phyloP scores from a whole-genome alignment of 495 filamentous ascomycete species.

The Aspergillus indologenus region DNA sequence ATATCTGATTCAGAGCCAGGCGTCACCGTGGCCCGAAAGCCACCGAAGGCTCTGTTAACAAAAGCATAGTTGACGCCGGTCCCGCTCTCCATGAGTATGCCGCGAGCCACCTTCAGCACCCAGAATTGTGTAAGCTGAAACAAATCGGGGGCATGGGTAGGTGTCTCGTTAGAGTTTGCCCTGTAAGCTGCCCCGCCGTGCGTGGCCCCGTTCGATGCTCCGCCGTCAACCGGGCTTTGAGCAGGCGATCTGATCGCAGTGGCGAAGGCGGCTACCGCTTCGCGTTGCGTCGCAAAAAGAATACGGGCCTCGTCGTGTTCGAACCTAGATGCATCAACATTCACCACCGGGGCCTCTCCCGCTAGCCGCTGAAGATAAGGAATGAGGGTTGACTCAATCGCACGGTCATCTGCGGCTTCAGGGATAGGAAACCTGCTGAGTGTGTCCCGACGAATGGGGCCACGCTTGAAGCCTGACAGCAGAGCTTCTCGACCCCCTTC shows the following conservation, averaged over 20 bases:
- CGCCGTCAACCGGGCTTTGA: slow-evolving; percentile 35
- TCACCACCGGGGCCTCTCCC: slow-evolving; percentile 43
- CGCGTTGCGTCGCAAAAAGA: slow-evolving; percentile 52
- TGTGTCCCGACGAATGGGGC: slow-evolving; percentile 29
- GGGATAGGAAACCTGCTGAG: slow-evolving; percentile 51
- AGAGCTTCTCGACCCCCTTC: slow-evolving; percentile 53
- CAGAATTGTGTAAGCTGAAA: slow-evolving; percentile 53
- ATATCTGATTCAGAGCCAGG: slow-evolving; percentile 36
- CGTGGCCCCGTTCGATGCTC: slow-evolving; percentile 23
- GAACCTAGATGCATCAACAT: slow-evolving; percentile 60
- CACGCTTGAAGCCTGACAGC: slow-evolving; percentile 53
- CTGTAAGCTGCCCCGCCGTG: slow-evolving; percentile 23
- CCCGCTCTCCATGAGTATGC: slow-evolving; percentile 59
- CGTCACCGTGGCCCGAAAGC: slow-evolving; percentile 39
- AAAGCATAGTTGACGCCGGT: slow-evolving; percentile 55
- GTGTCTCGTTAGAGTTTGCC: slow-evolving; percentile 20
- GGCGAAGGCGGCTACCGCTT: slow-evolving; percentile 56
- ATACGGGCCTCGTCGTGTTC: slow-evolving; percentile 51
- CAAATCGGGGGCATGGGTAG: slow-evolving; percentile 34
- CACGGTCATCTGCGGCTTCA: slow-evolving; percentile 43
- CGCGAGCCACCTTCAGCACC: slow-evolving; percentile 59
- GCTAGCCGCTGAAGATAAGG: slow-evolving; percentile 57
- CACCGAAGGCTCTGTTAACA: slow-evolving; percentile 63
- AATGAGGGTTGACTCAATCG: slow-evolving; percentile 54
- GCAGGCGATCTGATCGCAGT: slow-evolving; percentile 51